Conservation (phyloP, 2,329 filamentous ascomycete genomes). For the Elsinoe ampelina region DNA sequence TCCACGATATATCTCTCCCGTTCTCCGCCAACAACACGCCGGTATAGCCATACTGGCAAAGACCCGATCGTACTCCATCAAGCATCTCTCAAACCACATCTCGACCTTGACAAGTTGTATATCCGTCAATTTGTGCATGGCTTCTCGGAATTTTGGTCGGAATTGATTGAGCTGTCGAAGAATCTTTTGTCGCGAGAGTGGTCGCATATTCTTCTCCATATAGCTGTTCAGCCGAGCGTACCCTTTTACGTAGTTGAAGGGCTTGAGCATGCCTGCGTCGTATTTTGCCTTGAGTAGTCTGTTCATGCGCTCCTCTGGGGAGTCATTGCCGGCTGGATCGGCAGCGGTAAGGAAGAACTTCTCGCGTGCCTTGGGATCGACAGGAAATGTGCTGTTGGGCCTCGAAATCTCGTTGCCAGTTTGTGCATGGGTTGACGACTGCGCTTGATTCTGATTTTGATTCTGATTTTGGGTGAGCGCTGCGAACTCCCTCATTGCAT, state of each 20-base stretch:
- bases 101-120: constrained; percentile 91
- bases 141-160: constrained; percentile 88
- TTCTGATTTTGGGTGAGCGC: constrained; percentile 19
- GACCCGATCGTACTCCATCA: constrained; percentile 97
- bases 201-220: constrained; percentile 79
- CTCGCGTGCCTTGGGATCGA: constrained; percentile 63
- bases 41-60: constrained; percentile 99
- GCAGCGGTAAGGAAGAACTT: constrained; percentile 93
- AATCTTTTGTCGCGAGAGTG: constrained; percentile 79
- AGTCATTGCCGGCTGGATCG: constrained; percentile 78
- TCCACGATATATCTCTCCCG: constrained; percentile 91
- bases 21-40: constrained; percentile 92
- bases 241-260: constrained; percentile 97
- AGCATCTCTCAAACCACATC: constrained; percentile 96
- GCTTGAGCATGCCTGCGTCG: constrained; percentile 85
- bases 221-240: constrained; percentile 85
- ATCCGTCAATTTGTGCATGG: constrained; percentile 84
- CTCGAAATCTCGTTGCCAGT: constrained; percentile 49
- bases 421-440: constrained; percentile 34
- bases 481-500: constrained; percentile 35
- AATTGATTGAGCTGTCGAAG: constrained; percentile 85
- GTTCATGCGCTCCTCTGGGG: constrained; percentile 89
- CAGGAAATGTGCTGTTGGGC: constrained; percentile 51
- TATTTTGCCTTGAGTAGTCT: constrained; percentile 91
- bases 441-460: constrained; percentile 11